phyloP scores from a whole-genome alignment of 2,329 filamentous ascomycete genomes.

The Delphinella strobiligena region DNA sequence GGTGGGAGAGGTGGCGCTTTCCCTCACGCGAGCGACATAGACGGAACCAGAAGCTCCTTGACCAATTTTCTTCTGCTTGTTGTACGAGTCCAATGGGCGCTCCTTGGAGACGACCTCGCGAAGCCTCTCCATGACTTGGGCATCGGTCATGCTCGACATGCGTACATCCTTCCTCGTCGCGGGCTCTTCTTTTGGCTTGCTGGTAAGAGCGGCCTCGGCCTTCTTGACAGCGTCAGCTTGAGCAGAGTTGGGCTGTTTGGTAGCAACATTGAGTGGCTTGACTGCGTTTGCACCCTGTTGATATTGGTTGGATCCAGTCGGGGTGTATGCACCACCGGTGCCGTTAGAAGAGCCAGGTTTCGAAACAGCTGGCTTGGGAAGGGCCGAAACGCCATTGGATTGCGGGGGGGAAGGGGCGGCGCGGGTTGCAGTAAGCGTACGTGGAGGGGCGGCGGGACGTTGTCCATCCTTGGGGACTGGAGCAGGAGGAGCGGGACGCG shows the following conservation, averaged over 20 bases:
- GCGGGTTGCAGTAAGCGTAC: slow-evolving; percentile 56
- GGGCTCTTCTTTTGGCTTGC: slow-evolving; percentile 59
- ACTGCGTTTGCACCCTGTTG: slow-evolving; percentile 14
- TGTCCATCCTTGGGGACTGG: slow-evolving; percentile 45
- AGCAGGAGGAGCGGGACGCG: slow-evolving; percentile 57
- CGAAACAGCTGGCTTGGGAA: slow-evolving; percentile 12
- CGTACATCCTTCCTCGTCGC: slow-evolving; percentile 77
- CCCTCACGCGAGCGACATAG: slow-evolving; percentile 92
- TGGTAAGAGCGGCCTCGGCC: slow-evolving; percentile 73
- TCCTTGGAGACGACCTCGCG: slow-evolving; percentile 93
- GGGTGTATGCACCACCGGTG: slow-evolving; percentile 10
- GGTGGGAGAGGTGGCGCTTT: slow-evolving; percentile 67
- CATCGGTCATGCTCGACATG: slow-evolving; percentile 97
- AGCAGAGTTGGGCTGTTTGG: slow-evolving; percentile 34
- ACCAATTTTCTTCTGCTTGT: slow-evolving; percentile 99
- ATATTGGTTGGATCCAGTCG: slow-evolving; percentile 8
- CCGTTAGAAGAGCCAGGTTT: slow-evolving; percentile 14
- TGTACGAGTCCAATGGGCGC: slow-evolving; percentile 87
- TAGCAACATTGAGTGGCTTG: slow-evolving; percentile 43
- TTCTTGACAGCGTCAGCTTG: slow-evolving; percentile 65
- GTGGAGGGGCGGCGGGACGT: slow-evolving; percentile 28
- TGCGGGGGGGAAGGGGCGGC: slow-evolving; percentile 64
- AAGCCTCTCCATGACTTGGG: slow-evolving; percentile 91
- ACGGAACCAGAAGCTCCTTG: slow-evolving; percentile 97
- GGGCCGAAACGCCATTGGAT: slow-evolving; percentile 18